Evolutionary conservation across 2,329 filamentous ascomycete genomes (phyloP).

Genomic region (Amauroascus verrucosus): DNA sequence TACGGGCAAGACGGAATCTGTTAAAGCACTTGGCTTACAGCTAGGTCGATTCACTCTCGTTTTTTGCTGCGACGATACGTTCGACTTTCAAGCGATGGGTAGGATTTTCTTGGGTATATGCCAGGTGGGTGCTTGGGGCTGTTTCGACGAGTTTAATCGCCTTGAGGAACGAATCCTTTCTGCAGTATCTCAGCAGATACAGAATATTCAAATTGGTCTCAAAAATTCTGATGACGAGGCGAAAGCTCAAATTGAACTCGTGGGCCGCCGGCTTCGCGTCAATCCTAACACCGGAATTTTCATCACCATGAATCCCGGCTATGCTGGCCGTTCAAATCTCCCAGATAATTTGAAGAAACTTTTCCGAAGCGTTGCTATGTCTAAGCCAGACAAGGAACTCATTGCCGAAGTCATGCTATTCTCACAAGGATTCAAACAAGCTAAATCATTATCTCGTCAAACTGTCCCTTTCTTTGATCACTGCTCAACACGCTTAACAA

Average conservation of each 20-base stretch:
- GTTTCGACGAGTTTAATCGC: slow-evolving; percentile 99
- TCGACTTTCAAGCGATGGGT: slow-evolving; percentile 99
- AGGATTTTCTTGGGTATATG: slow-evolving; percentile 98
- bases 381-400: slow-evolving; percentile 97
- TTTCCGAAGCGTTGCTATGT: slow-evolving; percentile 99
- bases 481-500: slow-evolving; percentile 70
- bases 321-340: slow-evolving; percentile 93
- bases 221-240: slow-evolving; percentile 73
- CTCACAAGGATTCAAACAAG: slow-evolving; percentile 96
- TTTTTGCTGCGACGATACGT: slow-evolving; percentile 98
- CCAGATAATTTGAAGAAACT: slow-evolving; percentile 99
- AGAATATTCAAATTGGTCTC: slow-evolving; percentile 95
- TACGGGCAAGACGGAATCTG: slow-evolving; percentile 97
- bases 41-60: slow-evolving; percentile 95
- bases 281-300: slow-evolving; percentile 95
- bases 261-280: slow-evolving; percentile 80
- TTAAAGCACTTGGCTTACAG: slow-evolving; percentile 93
- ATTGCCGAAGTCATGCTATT: slow-evolving; percentile 99
- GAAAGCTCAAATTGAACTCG: slow-evolving; percentile 83
- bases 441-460: slow-evolving; percentile 85
- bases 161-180: slow-evolving; percentile 95
- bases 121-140: slow-evolving; percentile 98
- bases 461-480: slow-evolving; percentile 97
- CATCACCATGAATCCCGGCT: slow-evolving; percentile 99
- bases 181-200: slow-evolving; percentile 96